Evolutionary conservation across 257 asterid species (phyloP).

Genomic region (Echites panduratus): DNA sequence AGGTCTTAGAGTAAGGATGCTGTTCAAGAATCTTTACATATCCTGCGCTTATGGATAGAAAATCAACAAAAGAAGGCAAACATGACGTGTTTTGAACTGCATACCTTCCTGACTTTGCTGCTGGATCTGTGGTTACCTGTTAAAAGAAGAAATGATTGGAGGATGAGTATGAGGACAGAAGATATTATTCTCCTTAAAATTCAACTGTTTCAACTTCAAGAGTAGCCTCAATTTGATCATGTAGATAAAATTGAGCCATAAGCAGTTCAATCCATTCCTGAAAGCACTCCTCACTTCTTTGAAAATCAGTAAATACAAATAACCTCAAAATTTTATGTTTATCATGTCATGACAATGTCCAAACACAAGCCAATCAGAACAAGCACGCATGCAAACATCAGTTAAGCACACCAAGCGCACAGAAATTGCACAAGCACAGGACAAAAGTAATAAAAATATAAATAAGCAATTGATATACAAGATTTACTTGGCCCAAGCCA

Average conservation of each 20-base stretch:
- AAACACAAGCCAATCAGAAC: neutral
- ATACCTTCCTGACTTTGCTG: slow-evolving; percentile 40
- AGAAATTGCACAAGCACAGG: neutral
- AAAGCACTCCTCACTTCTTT: neutral
- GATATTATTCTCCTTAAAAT: too few species aligned
- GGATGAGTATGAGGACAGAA: slow-evolving; percentile 4
- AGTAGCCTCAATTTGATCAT: neutral
- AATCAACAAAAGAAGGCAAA: slow-evolving; percentile 1
- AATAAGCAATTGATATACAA: neutral
- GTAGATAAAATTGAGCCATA: neutral
- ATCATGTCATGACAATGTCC: neutral
- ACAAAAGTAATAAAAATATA: neutral
- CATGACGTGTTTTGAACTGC: slow-evolving; percentile 7
- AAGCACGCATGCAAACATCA: neutral
- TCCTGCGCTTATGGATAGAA: slow-evolving; percentile 2
- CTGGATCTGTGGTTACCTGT: slow-evolving; percentile 37
- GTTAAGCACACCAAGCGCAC: neutral
- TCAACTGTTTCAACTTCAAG: neutral
- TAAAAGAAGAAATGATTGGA: slow-evolving; percentile 24
- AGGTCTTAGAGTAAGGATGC: slow-evolving; percentile 14
- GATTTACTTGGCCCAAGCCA: neutral
- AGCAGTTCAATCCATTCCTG: neutral
- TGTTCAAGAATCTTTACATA: slow-evolving; percentile 6
- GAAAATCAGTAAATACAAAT: neutral
- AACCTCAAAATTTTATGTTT: neutral